These are phyloP conservation scores for Fusarium nisikadoi DNA, from an alignment of 2,329 filamentous ascomycete species.

Conservation along the genomic window DNA sequence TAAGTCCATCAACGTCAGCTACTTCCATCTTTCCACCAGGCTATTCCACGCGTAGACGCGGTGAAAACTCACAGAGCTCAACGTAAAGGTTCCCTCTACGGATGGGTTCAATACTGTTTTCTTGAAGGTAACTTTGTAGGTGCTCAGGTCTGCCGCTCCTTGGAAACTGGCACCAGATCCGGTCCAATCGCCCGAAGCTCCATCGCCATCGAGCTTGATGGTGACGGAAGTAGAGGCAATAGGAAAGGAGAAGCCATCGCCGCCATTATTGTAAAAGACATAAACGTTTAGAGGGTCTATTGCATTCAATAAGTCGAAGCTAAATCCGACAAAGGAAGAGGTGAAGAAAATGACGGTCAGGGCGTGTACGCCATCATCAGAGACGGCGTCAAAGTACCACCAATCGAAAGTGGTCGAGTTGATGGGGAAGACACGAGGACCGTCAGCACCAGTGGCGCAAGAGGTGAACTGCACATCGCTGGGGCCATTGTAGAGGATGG, in stretches of 20 bases:
- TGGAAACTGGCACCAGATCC: not conserved
- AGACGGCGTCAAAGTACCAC: not conserved
- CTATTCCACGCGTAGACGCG: rapidly evolving
- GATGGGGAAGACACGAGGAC: not conserved
- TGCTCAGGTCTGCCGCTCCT: not conserved
- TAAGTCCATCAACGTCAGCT: not conserved
- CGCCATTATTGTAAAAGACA: not conserved
- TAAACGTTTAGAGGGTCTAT: not conserved
- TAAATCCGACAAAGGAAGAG: not conserved
- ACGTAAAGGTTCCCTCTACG: not conserved
- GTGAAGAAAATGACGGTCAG: not conserved
- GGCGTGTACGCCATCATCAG: not conserved
- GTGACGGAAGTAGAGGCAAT: rapidly evolving
- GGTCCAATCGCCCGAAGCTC: not conserved
- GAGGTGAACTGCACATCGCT: not conserved
- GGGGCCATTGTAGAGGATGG: not conserved
- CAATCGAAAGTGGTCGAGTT: not conserved
- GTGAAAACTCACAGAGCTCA: not conserved
- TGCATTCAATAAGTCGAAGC: not conserved
- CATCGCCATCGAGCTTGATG: not conserved
- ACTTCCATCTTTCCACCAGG: no score
- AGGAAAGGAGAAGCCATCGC: not conserved
- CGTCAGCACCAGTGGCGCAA: not conserved
- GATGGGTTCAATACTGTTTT: not conserved
- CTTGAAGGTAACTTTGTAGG: not conserved